Evolutionary conservation across 768 basidiomycete species (phyloP).

Genomic region (Amanita molliuscula): DNA sequence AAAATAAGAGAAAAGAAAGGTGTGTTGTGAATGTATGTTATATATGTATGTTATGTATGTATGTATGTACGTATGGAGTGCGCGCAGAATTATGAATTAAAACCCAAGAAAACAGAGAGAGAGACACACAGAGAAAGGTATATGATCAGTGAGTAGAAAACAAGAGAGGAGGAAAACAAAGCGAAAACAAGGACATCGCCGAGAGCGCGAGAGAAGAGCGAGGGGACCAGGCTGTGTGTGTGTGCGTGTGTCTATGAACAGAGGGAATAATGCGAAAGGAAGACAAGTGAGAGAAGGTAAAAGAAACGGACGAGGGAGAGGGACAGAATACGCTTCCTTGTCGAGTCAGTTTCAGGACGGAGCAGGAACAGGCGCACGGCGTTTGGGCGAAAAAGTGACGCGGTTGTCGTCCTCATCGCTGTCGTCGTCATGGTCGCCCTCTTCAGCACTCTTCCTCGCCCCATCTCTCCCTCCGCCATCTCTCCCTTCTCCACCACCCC

Average conservation of each 20-base stretch:
- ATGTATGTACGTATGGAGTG: neutral
- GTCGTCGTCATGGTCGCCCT: conserved; percentile 8
- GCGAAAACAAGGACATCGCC: neutral
- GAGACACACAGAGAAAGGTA: neutral
- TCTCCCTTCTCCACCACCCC: conserved; percentile 1
- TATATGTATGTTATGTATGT: neutral
- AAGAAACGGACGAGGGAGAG: neutral
- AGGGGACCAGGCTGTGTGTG: neutral
- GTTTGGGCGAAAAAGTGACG: conserved; percentile 23
- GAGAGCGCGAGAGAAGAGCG: neutral
- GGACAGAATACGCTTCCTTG: neutral
- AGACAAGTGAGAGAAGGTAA: neutral
- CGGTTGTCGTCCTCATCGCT: conserved; percentile 16
- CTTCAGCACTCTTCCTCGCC: conserved; percentile 11
- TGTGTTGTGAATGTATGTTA: neutral
- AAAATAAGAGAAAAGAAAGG: neutral
- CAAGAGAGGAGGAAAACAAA: neutral
- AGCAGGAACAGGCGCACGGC: conserved; percentile 1
- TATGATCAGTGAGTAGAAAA: conserved; percentile 1
- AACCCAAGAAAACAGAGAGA: conserved; percentile 4
- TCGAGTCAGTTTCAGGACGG: neutral
- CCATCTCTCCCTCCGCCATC: conserved; percentile 1
- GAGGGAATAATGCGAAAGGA: conserved; percentile 3
- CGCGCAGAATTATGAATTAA: conserved; percentile 1
- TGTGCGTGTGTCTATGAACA: neutral